Evolutionary conservation across 805 yeast genomes (phyloP), one percentile per base, ranked within the genome.

Genomic region (Pichia rugopelliculosa): DNA sequence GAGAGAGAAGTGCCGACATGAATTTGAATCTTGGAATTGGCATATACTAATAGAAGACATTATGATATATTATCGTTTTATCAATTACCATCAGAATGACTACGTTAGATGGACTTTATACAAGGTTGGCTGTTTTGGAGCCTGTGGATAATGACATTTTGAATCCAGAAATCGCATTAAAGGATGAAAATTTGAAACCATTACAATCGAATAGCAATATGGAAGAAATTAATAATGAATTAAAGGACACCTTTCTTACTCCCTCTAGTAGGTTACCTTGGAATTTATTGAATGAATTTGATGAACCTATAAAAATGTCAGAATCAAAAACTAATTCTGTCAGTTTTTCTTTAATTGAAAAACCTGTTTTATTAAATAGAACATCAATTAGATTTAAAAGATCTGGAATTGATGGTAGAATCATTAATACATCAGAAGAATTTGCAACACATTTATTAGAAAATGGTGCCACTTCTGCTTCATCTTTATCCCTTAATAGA

Each of bases 401-500:
- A 57, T 61, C 69, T 7, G 98, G 98, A 1, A 73, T 93, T 6
- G 72, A 74, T 2, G 97, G 97, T 13, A 57, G 65, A 4, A 80
- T 91, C n/a, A 66, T 67, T 10, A 10, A 9, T 1, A 73, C 78
- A 0, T 81, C 79, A 53, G 96, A 90, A 62, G 79, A 75, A 46
- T 75, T 78, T 17, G 82, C 82, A 49, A 9, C 34, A 3, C 37
- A 53, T 11, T 47, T 65, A 0, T 58, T 70, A 11, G 72, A 68
- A 15, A 64, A 72, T 9, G 7, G 20, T 10, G 18, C 12, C 5
- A 11, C 22, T 17, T 60, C 70, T 15, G 73, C 82, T 12, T 83
- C 81, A 50, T 84, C 96, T 0, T 69, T 89, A 41, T 83, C 95
- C 1, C 62, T 89, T 49, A 79, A 77, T 26, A 73, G 99, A 53